Evolutionary conservation across 805 yeast species (phyloP).

Genomic region (Vanderwaltozyma tropicalis): DNA sequence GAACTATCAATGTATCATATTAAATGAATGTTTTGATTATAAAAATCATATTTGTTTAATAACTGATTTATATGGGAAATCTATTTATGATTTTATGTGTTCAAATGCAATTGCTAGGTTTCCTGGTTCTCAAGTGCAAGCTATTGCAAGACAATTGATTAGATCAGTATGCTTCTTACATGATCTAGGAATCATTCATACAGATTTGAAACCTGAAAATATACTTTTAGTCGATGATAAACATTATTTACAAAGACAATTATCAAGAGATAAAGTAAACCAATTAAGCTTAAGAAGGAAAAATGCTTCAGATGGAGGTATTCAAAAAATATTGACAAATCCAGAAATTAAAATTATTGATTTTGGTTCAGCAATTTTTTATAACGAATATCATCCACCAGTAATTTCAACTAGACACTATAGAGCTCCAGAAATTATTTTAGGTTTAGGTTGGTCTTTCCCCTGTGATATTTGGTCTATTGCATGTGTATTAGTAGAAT

Average conservation of each 20-base stretch:
- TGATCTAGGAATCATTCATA: slow-evolving; percentile 82
- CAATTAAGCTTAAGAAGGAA: slow-evolving; percentile 22
- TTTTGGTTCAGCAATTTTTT: slow-evolving; percentile 93
- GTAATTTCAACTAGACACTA: slow-evolving; percentile 93
- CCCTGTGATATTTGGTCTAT: slow-evolving; percentile 97
- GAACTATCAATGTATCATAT: slow-evolving; percentile 63
- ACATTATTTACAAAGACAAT: slow-evolving; percentile 6
- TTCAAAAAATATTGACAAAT: slow-evolving; percentile 40
- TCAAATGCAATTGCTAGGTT: slow-evolving; percentile 77
- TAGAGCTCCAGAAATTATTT: slow-evolving; percentile 91
- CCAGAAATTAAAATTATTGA: slow-evolving; percentile 86
- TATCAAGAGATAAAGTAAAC: slow-evolving; percentile 13
- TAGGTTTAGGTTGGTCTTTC: slow-evolving; percentile 93
- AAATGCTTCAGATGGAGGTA: slow-evolving; percentile 25
- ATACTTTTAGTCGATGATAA: slow-evolving; percentile 42
- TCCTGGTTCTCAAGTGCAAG: slow-evolving; percentile 88
- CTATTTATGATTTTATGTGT: slow-evolving; percentile 84
- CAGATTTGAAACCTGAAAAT: slow-evolving; percentile 95
- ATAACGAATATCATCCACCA: slow-evolving; percentile 86
- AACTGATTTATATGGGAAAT: slow-evolving; percentile 74
- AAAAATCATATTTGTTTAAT: slow-evolving; percentile 91
- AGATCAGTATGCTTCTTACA: slow-evolving; percentile 83
- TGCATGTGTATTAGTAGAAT: slow-evolving; percentile 86
- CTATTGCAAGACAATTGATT: slow-evolving; percentile 74
- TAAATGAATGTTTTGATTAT: slow-evolving; percentile 84